Percentiles rank a stretch among this genome's conserved stretches.
These are phyloP conservation scores for Sporothrix mexicana DNA, from an alignment of 2,329 filamentous ascomycete genomes.

Conservation along the genomic window DNA sequence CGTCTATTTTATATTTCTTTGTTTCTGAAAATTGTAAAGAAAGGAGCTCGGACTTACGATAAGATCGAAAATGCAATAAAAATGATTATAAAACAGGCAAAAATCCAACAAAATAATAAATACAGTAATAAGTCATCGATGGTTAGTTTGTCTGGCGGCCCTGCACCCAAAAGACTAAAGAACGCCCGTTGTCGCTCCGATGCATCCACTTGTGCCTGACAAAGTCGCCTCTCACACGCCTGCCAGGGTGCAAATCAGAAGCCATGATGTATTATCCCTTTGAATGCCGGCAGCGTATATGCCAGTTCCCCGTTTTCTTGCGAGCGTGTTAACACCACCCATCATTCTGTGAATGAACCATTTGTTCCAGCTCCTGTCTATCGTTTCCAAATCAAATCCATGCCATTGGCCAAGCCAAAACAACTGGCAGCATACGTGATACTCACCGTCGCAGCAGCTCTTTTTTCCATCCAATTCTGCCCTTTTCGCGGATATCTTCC, in stretches of 20 bases:
- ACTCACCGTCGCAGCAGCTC: background rate
- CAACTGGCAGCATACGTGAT: background rate
- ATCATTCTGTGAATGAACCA: background rate
- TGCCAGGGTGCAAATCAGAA: background rate
- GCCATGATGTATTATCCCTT: conserved; percentile 12
- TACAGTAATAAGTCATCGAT: background rate
- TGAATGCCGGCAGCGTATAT: conserved; percentile 1
- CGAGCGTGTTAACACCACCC: background rate
- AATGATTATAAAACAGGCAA: background rate
- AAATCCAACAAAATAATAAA: background rate
- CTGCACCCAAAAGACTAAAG: background rate
- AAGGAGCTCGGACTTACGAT: background rate
- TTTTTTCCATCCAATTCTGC: background rate
- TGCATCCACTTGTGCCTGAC: background rate
- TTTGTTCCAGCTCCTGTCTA: background rate
- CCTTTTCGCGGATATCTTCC: background rate
- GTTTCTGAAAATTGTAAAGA: background rate
- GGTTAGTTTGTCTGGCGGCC: background rate
- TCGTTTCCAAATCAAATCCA: conserved; percentile 4
- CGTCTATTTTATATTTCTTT: background rate
- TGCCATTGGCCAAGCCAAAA: conserved; percentile 13
- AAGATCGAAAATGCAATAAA: background rate
- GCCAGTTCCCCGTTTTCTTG: background rate
- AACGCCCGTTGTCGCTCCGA: background rate
- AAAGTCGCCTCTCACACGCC: background rate